These are phyloP conservation scores for Acorus calamus DNA, from an alignment of 106 monocot genomes.

Conservation along the genomic window DNA sequence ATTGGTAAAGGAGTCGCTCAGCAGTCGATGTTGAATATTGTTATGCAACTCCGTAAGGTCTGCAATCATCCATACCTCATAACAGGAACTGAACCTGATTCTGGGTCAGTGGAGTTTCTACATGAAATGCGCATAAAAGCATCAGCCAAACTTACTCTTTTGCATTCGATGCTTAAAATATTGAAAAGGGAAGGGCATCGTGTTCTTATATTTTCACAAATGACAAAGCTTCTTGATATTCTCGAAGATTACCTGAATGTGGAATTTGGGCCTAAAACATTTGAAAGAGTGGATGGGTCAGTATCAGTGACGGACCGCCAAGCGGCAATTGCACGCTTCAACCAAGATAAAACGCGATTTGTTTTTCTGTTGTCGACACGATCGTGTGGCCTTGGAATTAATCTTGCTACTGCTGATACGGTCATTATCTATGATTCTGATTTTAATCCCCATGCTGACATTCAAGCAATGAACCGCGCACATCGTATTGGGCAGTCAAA, in stretches of 20 bases:
- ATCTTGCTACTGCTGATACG: constrained; percentile 95
- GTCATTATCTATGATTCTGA: constrained; percentile 99
- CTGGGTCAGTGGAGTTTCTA: constrained; percentile 75
- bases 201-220: constrained; percentile 93
- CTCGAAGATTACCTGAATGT: constrained; percentile 81
- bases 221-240: constrained; percentile 99
- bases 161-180: constrained; percentile 90
- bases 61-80: constrained; percentile 99
- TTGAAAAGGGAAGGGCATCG: constrained; percentile 86
- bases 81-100: constrained; percentile 89
- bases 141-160: constrained; percentile 73
- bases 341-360: constrained; percentile 86
- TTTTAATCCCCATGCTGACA: constrained; percentile 99
- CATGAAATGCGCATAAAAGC: constrained; percentile 98
- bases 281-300: constrained; percentile 95
- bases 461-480: constrained; percentile 99
- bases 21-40: constrained; percentile 92
- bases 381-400: constrained; percentile 96
- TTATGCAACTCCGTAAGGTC: constrained; percentile 94
- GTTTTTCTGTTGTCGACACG: constrained; percentile 91
- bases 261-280: constrained; percentile 82
- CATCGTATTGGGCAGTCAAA: constrained; percentile 97
- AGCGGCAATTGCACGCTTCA: constrained; percentile 86
- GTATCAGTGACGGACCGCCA: constrained; percentile 86
- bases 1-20: constrained; percentile 82